A percentile compares a stretch with the other conserved stretches of the same genome.
Conservation (phyloP, 495 filamentous ascomycete genomes). For the Podospora australis region DNA sequence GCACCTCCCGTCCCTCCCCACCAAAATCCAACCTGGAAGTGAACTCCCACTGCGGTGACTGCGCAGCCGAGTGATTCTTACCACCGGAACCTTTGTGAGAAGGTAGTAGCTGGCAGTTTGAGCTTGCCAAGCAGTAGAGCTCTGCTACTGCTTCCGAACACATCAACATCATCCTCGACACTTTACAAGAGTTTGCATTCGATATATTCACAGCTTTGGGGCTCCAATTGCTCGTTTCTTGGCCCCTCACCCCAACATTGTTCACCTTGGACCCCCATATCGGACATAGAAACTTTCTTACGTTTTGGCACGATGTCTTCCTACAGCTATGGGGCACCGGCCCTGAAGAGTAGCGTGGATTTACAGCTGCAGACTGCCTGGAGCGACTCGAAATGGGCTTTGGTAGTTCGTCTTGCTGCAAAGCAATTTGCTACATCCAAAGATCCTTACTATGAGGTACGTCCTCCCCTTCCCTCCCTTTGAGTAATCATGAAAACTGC, state of each 20-base stretch:
- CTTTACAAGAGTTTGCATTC: too few species aligned
- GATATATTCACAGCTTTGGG: too few species aligned
- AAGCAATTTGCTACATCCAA: constrained; percentile 36
- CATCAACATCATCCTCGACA: too few species aligned
- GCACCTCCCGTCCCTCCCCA: too few species aligned
- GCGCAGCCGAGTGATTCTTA: too few species aligned
- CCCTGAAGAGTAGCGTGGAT: constrained; percentile 34
- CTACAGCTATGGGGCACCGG: constrained; percentile 22
- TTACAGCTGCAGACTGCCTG: constrained; percentile 35
- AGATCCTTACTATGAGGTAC: constrained; percentile 42
- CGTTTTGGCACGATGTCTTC: constrained; percentile 17
- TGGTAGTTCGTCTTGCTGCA: constrained; percentile 35
- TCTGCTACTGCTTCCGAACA: too few species aligned
- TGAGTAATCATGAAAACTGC: constrained; percentile 1
- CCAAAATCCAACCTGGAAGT: too few species aligned
- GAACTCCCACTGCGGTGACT: too few species aligned
- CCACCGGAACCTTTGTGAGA: too few species aligned
- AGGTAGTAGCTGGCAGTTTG: too few species aligned
- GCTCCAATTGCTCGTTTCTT: neutral
- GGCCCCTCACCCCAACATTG: neutral
- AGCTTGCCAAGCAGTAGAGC: too few species aligned
- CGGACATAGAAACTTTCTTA: neutral
- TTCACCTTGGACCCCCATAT: neutral
- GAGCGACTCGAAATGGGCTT: constrained; percentile 37
- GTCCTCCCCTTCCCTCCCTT: neutral